A percentile compares a stretch with the other conserved stretches of the same genome.
Evolutionary conservation across 495 filamentous ascomycete genomes (phyloP).

Genomic region (Immersiella caudata): DNA sequence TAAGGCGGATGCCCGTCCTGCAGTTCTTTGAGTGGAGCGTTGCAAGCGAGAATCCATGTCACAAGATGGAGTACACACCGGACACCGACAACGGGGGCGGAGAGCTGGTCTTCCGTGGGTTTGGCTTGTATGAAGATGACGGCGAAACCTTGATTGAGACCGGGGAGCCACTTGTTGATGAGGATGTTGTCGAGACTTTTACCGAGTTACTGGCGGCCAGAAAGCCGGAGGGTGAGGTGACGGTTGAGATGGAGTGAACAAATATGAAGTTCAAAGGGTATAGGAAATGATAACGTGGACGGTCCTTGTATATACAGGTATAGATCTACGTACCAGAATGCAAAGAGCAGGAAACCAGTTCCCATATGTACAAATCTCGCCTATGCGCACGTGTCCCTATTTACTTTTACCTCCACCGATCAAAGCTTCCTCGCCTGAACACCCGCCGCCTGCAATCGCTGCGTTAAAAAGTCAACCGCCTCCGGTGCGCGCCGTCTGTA

Average conservation of each 20-base stretch:
- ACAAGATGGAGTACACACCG: background rate
- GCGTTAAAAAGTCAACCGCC: constrained; percentile 38
- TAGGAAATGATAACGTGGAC: no score
- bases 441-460: constrained; percentile 9
- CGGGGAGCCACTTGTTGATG: constrained; percentile 14
- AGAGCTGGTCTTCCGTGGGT: background rate
- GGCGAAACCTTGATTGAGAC: constrained; percentile 11
- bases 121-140: constrained; percentile 10
- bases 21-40: background rate
- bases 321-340: no score
- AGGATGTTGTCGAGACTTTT: constrained; percentile 10
- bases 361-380: no score
- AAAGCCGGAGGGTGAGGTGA: constrained; percentile 13
- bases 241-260: background rate
- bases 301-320: no score
- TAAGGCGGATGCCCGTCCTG: constrained; percentile 12
- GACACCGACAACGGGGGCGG: constrained; percentile 5
- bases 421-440: constrained; percentile 15
- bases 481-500: constrained; percentile 42
- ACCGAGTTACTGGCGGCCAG: constrained; percentile 11
- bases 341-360: no score
- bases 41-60: background rate
- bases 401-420: background rate
- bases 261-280: no score
- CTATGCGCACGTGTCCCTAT: no score